Evolutionary conservation across 2,329 filamentous ascomycete species (phyloP), one percentile per base, ranked within the genome.

Genomic region (Capronia coronata): DNA sequence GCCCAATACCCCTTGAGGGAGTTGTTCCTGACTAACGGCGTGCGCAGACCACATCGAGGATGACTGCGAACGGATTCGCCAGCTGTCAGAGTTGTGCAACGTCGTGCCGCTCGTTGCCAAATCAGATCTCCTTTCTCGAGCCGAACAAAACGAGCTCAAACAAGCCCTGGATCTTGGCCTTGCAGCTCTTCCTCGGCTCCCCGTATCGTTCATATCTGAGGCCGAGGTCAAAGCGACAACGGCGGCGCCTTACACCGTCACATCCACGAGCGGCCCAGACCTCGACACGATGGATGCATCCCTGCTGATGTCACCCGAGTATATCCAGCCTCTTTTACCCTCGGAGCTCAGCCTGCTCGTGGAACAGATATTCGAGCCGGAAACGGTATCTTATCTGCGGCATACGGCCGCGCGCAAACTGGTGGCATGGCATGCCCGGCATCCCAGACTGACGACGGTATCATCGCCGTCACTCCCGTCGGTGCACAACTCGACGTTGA

Each of bases 231-330:
- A 29, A 45, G 37, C 40, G n/a, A 46, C 34, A 16, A 54, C 56
- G 21, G 52, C 49, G 11, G 54, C 71, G 51, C 80, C 83, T 2
- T 94, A 87, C 63, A 81, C 87, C 0, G 76, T 95, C 16, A 96
- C 91, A 1, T 93, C 86, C 16, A 78, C 79, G 10, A 74, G 79
- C 19, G 79, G 77, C 1, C 78, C 79, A 18, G 88, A 96, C 61
- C 71, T 81, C 52, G 87, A 95, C 32, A 81, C 77, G 37, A 94
- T 97, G 83, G 91, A 97, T 65, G 91, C 90, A 14, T 95, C 88
- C 61, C 74, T 94, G 0, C 76, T 97, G 14, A 97, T 97, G 91
- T 89, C 83, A 48, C 84, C 90, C 1, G 86, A 93, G 61, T 97
- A 96, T 63, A 73, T 93, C 11, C 84, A 87, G 54, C 91, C 91